Percentiles rank a stretch among this genome's conserved stretches.
Conservation (phyloP, 352 stramenopile species). For the Pythium coloratum region DNA sequence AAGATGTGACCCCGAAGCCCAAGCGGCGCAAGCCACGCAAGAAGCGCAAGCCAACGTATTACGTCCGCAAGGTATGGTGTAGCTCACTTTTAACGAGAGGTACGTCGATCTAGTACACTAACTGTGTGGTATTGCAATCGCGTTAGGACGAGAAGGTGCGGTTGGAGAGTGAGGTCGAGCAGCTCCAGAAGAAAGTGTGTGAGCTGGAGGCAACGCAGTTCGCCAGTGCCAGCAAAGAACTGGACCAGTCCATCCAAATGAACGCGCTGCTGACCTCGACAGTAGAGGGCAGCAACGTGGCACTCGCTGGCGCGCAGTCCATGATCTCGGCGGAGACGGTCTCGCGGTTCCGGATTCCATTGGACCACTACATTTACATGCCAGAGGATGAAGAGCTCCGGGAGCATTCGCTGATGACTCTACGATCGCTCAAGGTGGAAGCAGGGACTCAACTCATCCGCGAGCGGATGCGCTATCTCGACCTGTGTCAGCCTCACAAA, state of each 20-base stretch:
- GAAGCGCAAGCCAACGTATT: slow-evolving; percentile 27
- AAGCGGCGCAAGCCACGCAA: neutral
- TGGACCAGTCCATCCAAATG: slow-evolving; percentile 4
- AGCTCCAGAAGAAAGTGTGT: slow-evolving; percentile 1
- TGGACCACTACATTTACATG: slow-evolving; percentile 22
- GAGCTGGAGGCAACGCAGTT: neutral
- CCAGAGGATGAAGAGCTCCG: slow-evolving; percentile 5
- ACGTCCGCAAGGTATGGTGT: slow-evolving; percentile 17
- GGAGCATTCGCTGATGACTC: slow-evolving; percentile 1
- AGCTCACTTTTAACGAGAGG: too few relatives aligned
- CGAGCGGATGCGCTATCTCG: slow-evolving; percentile 9
- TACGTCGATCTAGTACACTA: too few relatives aligned
- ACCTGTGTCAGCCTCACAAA: slow-evolving; percentile 16
- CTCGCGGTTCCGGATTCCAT: slow-evolving; percentile 10
- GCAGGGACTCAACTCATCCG: neutral
- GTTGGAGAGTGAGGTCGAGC: slow-evolving; percentile 3
- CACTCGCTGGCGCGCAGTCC: slow-evolving; percentile 12
- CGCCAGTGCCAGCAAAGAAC: neutral
- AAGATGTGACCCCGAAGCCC: neutral
- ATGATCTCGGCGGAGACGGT: slow-evolving; percentile 10
- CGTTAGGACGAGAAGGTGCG: slow-evolving; percentile 1
- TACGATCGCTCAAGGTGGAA: neutral
- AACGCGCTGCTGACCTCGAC: slow-evolving; percentile 10
- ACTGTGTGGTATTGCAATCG: too few relatives aligned
- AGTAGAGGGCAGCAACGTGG: slow-evolving; percentile 12